Base-by-base conservation (phyloP, 495 filamentous ascomycete species). In the Entonaema liquescens region DNA sequence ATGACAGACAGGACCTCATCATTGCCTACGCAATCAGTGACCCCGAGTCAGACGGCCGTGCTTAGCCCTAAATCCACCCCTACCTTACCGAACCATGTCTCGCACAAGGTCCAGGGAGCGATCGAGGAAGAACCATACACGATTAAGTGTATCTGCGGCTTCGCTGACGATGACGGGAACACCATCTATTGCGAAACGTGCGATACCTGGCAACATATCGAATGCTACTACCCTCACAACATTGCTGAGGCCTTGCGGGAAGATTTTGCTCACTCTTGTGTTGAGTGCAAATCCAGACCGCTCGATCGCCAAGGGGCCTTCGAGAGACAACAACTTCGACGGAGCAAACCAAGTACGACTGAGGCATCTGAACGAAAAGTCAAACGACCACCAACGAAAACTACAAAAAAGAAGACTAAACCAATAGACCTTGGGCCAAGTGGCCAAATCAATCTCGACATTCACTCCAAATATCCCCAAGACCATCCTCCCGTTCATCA, bases 121-220 rank as follows among this genome's bases (percentile, higher is more conserved):
- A 82, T 86, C 76, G 93, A 94, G 70, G 92, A 96, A 79, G 93
- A 97, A 78, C 92, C 92, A 50, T 97, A 95, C 78, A 95, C 91
- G 73, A 99, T 99, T 84, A 96, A 94, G 85, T 99, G 95, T 87
- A 94, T 98, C 71, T 99, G 95, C 82, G 86, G 89, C 74, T 98
- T 89, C 77, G 72, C 87, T 74, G 94, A 97, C 83, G 95, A 98
- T 85, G 95, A 99, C 84, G 95, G 96, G 75, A 93, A 91, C 79
- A 99, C 96, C 62, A 95, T 99, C 62, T 92, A 91, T 81, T 99
- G 95, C 86, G 95, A 99, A 77, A 83, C 82, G 62, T 99, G 95
- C 82, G 91, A 97, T 76, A 96, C 93, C 47, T 99, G 95, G 95
- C 95, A 99, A 80, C 95, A 99, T 80, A 94, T 96, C 68, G 88